Evolutionary conservation across 2,329 filamentous ascomycete species (phyloP).

Genomic region (Erysiphe neolycopersici): DNA sequence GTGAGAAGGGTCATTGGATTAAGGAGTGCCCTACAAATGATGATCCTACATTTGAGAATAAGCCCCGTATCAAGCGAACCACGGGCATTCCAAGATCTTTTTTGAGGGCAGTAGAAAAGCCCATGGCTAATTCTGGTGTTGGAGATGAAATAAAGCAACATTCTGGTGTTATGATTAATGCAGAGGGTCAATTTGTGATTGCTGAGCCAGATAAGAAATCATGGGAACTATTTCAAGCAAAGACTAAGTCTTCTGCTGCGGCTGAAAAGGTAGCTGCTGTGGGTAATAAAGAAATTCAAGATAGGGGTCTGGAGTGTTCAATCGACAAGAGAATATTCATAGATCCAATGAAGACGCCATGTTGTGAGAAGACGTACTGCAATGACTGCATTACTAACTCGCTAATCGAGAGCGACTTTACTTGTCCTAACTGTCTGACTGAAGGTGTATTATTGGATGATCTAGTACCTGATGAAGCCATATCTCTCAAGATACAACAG

Average conservation of each 20-base stretch:
- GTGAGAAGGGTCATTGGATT: slow-evolving; percentile 98
- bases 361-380: slow-evolving; percentile 95
- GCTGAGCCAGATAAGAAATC: slow-evolving; percentile 84
- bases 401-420: slow-evolving; percentile 92
- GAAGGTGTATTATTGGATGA: slow-evolving; percentile 87
- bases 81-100: slow-evolving; percentile 93
- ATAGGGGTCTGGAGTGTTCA: slow-evolving; percentile 70
- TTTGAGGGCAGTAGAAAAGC: slow-evolving; percentile 85
- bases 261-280: slow-evolving; percentile 52
- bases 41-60: slow-evolving; percentile 83
- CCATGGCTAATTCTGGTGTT: slow-evolving; percentile 44
- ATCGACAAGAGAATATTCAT: slow-evolving; percentile 97
- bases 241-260: slow-evolving; percentile 62
- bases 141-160: slow-evolving; percentile 60
- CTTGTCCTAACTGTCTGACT: slow-evolving; percentile 75
- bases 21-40: slow-evolving; percentile 96
- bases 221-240: slow-evolving; percentile 93
- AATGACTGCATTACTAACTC: slow-evolving; percentile 99
- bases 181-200: slow-evolving; percentile 91
- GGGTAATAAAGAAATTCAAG: slow-evolving; percentile 65
- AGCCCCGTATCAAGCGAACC: slow-evolving; percentile 79
- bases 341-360: slow-evolving; percentile 97
- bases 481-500: slow-evolving; percentile 48
- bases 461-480: slow-evolving; percentile 57
- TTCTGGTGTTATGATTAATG: slow-evolving; percentile 88